A percentile compares a stretch with the other conserved stretches of the same genome.
Evolutionary conservation across 768 basidiomycete species (phyloP).

Genomic region (Pulveroboletus sp.): DNA sequence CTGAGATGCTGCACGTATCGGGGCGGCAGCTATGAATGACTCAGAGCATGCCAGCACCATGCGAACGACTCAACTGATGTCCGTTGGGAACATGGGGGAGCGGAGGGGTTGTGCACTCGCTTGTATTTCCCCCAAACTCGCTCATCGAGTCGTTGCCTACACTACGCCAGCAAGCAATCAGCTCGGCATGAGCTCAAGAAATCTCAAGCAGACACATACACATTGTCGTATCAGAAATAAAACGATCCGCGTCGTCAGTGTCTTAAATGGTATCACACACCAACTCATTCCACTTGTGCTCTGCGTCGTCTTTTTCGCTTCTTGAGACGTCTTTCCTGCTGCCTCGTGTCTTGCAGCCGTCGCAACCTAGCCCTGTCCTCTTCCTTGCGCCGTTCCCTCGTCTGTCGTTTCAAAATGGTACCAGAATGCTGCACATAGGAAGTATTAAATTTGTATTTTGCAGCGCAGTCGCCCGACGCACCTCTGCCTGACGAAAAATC

Average conservation of each 20-base stretch:
- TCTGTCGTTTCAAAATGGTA: background rate
- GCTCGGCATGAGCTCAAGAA: too few species aligned
- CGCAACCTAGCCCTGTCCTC: background rate
- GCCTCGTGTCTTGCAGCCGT: conserved; percentile 1
- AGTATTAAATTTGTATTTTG: background rate
- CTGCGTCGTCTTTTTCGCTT: conserved; percentile 6
- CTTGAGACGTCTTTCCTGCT: conserved; percentile 3
- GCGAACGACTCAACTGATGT: too few species aligned
- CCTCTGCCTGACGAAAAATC: conserved; percentile 12
- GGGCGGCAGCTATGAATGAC: too few species aligned
- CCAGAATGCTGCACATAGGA: background rate
- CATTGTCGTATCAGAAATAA: background rate
- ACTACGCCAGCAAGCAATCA: too few species aligned
- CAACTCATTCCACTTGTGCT: conserved; percentile 11
- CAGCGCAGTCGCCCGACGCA: conserved; percentile 2
- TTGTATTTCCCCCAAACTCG: too few species aligned
- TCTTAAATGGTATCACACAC: conserved; percentile 26
- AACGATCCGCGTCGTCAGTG: too few species aligned
- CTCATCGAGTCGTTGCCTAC: too few species aligned
- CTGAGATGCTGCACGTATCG: too few species aligned
- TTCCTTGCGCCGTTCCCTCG: conserved; percentile 1
- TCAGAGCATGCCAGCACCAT: too few species aligned
- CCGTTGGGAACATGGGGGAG: too few species aligned
- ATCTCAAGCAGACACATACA: too few species aligned
- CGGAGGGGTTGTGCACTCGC: too few species aligned